phyloP scores from a whole-genome alignment of 2,329 filamentous ascomycete species.

The Fusarium subglutinans region DNA sequence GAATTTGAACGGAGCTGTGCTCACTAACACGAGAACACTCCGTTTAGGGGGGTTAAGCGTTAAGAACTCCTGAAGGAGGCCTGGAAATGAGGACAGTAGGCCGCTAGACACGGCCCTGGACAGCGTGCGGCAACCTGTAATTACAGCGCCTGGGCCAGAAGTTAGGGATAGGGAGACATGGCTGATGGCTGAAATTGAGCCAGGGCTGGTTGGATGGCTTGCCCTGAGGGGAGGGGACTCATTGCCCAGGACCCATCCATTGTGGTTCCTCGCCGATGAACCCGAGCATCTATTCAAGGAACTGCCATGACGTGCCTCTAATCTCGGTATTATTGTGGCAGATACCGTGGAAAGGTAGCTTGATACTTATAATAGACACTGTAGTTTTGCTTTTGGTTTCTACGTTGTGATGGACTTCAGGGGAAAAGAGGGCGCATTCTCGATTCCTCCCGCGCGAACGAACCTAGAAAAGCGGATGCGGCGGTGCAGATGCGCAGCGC shows the following conservation, averaged over 20 bases:
- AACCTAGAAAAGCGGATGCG: conserved; percentile 39
- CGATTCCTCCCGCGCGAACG: conserved; percentile 17
- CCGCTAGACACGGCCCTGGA: not conserved
- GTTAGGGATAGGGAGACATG: conserved; percentile 12
- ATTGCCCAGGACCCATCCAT: conserved; percentile 26
- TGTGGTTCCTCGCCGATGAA: conserved; percentile 26
- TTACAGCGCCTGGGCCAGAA: not conserved
- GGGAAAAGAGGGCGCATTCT: conserved; percentile 33
- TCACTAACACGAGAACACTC: conserved; percentile 40
- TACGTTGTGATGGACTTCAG: conserved; percentile 15
- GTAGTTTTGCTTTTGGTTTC: not conserved
- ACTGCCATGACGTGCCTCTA: conserved; percentile 13
- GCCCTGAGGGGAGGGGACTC: conserved; percentile 32
- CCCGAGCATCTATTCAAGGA: conserved; percentile 24
- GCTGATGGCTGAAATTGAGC: conserved; percentile 25
- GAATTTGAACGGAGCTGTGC: conserved; percentile 50
- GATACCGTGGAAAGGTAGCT: conserved; percentile 1
- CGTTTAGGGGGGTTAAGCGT: conserved; percentile 18
- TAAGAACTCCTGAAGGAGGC: conserved; percentile 11
- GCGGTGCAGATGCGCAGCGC: conserved; percentile 26
- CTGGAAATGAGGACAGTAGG: conserved; percentile 9
- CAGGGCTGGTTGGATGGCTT: conserved; percentile 34
- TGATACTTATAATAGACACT: not conserved
- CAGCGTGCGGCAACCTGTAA: conserved; percentile 15
- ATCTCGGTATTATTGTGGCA: conserved; percentile 11